Evolutionary conservation across 768 basidiomycete genomes (phyloP).

Genomic region (Hypholoma sublateritium): DNA sequence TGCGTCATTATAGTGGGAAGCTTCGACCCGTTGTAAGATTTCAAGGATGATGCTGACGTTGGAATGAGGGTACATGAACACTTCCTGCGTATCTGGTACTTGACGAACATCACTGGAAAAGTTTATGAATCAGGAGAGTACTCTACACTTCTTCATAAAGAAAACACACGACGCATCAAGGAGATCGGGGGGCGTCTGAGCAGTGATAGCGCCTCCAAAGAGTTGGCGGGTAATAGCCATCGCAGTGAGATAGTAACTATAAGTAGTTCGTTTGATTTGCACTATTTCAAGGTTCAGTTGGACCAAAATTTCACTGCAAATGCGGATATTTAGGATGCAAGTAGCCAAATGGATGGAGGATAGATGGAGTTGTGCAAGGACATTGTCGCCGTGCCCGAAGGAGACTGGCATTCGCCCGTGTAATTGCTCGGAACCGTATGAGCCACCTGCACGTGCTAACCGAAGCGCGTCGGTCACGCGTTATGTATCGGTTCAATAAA

Average conservation of each 20-base stretch:
- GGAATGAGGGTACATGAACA: conserved; percentile 73
- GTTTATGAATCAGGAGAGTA: not conserved
- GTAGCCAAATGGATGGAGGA: too few relatives aligned
- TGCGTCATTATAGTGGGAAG: conserved; percentile 56
- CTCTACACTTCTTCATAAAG: not conserved
- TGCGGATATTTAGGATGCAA: too few relatives aligned
- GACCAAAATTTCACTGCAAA: too few relatives aligned
- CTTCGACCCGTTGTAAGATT: conserved; percentile 72
- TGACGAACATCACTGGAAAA: conserved; percentile 59
- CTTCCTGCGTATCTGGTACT: conserved; percentile 94
- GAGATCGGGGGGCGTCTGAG: conserved; percentile 52
- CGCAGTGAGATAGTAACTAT: not conserved
- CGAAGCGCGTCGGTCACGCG: conserved; percentile 31
- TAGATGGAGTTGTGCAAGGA: not conserved
- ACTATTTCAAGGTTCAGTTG: too few relatives aligned
- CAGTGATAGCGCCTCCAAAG: conserved; percentile 86
- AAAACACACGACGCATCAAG: conserved; percentile 83
- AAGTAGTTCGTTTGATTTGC: not conserved
- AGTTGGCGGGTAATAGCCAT: conserved; percentile 44
- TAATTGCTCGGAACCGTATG: not conserved
- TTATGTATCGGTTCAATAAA: not conserved
- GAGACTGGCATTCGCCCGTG: too few relatives aligned
- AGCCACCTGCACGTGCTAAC: conserved; percentile 8
- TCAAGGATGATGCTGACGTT: conserved; percentile 81
- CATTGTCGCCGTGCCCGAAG: not conserved